Conservation (phyloP, 2,329 filamentous ascomycete species). For the Talaromyces rugulosus region DNA sequence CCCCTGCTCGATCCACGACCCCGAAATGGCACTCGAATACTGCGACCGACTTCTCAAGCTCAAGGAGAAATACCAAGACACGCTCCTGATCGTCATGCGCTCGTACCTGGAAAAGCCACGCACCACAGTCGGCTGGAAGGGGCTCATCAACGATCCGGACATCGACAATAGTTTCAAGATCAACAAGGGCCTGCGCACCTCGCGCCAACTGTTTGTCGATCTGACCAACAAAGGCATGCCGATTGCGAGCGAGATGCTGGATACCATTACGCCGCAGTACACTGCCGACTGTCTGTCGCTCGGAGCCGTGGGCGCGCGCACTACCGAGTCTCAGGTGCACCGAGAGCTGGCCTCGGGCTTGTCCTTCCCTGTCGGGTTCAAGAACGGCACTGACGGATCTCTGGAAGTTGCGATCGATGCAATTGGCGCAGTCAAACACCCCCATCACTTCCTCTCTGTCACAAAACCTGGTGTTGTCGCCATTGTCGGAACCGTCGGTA, state of each 20-base stretch:
- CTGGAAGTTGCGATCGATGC: slow-evolving; percentile 89
- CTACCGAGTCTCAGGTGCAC: slow-evolving; percentile 93
- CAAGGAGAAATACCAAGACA: slow-evolving; percentile 82
- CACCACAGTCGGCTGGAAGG: slow-evolving; percentile 98
- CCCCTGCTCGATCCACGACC: slow-evolving; percentile 96
- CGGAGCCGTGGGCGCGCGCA: slow-evolving; percentile 91
- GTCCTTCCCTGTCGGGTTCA: slow-evolving; percentile 98
- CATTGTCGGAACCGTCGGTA: slow-evolving; percentile 89
- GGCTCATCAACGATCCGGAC: slow-evolving; percentile 95
- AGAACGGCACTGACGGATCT: slow-evolving; percentile 95
- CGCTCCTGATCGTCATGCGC: slow-evolving; percentile 94
- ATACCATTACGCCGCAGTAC: slow-evolving; percentile 97
- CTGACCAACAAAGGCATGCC: slow-evolving; percentile 91
- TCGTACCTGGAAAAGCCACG: slow-evolving; percentile 98
- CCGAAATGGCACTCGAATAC: slow-evolving; percentile 84
- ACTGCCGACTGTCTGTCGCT: slow-evolving; percentile 86
- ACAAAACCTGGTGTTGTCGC: slow-evolving; percentile 94
- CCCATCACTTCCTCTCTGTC: slow-evolving; percentile 94
- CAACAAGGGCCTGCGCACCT: slow-evolving; percentile 88
- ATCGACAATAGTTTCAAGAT: slow-evolving; percentile 99
- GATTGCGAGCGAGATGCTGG: slow-evolving; percentile 94
- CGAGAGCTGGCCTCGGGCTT: slow-evolving; percentile 89
- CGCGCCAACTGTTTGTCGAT: slow-evolving; percentile 88
- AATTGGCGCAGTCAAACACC: slow-evolving; percentile 85
- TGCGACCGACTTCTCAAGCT: slow-evolving; percentile 75